phyloP scores from a whole-genome alignment of 1,284 basidiomycete genomes.

The Ganoderma lingzhi region DNA sequence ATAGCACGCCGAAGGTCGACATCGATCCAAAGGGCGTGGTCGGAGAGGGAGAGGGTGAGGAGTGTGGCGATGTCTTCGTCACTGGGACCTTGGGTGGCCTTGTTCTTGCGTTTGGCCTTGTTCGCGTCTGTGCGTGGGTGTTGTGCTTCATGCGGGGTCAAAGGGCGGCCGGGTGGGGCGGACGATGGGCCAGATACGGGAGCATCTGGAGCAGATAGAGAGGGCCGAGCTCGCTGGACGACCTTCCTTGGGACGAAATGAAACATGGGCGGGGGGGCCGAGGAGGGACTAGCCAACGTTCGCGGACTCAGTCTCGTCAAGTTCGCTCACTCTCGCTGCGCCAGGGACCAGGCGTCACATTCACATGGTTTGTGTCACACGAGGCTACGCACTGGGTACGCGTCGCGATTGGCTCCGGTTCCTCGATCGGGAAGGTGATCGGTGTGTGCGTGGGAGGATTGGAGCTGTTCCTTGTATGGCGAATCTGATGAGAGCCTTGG shows the following conservation, averaged over 20 bases:
- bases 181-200: not conserved
- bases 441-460: not conserved
- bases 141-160: not conserved
- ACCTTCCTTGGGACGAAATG: conserved; percentile 42
- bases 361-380: not conserved
- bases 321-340: not conserved
- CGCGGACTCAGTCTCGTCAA: conserved; percentile 6
- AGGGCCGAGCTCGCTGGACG: conserved; percentile 24
- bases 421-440: not conserved
- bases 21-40: conserved; percentile 68
- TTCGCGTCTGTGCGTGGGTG: not conserved
- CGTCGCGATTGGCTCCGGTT: not conserved
- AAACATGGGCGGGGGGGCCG: conserved; percentile 33
- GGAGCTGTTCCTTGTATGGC: not conserved
- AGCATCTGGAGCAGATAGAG: conserved; percentile 10
- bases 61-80: conserved; percentile 58
- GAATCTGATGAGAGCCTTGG: not conserved
- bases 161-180: not conserved
- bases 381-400: no score
- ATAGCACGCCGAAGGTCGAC: conserved; percentile 58
- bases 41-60: conserved; percentile 66
- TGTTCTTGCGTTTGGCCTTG: not conserved
- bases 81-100: not conserved
- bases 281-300: conserved; percentile 2
- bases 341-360: conserved; percentile 8